These are phyloP conservation scores for Pichia cactophila DNA, from an alignment of 1,139 yeast genomes.

Conservation along the genomic window DNA sequence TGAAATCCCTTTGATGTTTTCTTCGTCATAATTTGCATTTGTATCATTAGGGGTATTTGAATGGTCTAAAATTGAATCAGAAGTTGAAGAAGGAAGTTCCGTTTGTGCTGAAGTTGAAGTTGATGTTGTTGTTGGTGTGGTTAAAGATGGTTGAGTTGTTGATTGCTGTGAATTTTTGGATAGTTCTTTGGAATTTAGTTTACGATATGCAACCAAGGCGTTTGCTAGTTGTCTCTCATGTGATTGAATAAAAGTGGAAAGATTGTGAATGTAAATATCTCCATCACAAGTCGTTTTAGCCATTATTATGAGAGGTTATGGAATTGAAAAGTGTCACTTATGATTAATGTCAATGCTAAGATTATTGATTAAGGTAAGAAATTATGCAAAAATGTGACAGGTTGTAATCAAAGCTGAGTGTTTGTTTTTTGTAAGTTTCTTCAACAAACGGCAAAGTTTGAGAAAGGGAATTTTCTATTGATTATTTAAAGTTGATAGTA, in stretches of 20 bases:
- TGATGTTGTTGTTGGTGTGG: constrained; percentile 13
- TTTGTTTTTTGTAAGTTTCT: neutral
- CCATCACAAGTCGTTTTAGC: constrained; percentile 30
- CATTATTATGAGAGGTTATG: constrained; percentile 12
- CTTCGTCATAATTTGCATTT: constrained; percentile 7
- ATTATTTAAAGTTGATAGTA: too few relatives aligned
- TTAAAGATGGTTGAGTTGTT: constrained; percentile 14
- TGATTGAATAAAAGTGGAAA: constrained; percentile 31
- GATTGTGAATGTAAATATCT: constrained; percentile 32
- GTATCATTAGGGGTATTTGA: neutral
- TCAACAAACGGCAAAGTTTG: neutral
- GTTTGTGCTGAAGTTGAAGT: neutral
- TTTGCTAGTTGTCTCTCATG: constrained; percentile 33
- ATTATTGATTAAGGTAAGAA: too few relatives aligned
- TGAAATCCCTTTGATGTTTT: constrained; percentile 10
- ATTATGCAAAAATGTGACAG: neutral
- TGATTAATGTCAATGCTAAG: neutral
- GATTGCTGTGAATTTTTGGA: constrained; percentile 30
- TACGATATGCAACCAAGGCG: constrained; percentile 29
- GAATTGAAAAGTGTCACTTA: too few relatives aligned
- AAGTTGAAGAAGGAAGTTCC: neutral
- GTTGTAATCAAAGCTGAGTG: neutral
- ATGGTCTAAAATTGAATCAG: neutral
- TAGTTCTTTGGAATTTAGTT: constrained; percentile 22
- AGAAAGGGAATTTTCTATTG: too few relatives aligned